Evolutionary conservation across 495 filamentous ascomycete species (phyloP).

Genomic region (Aspergillus ellipticus): DNA sequence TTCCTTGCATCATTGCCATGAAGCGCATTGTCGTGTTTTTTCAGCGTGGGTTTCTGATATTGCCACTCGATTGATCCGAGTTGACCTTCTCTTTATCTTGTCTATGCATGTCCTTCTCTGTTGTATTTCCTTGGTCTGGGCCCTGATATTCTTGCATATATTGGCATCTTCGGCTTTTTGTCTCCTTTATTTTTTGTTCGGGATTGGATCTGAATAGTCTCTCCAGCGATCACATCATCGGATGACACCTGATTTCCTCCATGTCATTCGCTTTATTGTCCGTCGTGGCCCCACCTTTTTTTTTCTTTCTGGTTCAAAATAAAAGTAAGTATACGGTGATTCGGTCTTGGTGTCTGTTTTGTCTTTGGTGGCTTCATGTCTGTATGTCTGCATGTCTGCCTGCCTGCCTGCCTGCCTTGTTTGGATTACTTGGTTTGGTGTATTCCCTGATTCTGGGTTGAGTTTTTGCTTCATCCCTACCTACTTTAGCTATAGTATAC

Average conservation of each 20-base stretch:
- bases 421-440: neutral
- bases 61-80: neutral
- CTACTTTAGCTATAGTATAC: neutral
- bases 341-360: no score
- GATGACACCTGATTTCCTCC: neutral
- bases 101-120: neutral
- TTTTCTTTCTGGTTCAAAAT: neutral
- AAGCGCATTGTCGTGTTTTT: slow-evolving; percentile 9
- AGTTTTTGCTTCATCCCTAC: neutral
- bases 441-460: neutral
- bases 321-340: neutral
- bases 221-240: no score
- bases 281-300: neutral
- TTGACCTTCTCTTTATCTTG: no score
- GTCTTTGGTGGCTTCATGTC: neutral
- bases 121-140: neutral
- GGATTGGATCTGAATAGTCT: neutral
- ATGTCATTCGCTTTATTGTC: neutral
- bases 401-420: neutral
- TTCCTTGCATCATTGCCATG: neutral
- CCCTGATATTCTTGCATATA: neutral
- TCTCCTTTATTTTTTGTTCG: neutral
- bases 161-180: neutral
- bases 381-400: neutral
- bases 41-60: slow-evolving; percentile 6